Evolutionary conservation across 306 rosid genomes (phyloP), one percentile per base, ranked within the genome.

Genomic region (Medicago truncatula): DNA sequence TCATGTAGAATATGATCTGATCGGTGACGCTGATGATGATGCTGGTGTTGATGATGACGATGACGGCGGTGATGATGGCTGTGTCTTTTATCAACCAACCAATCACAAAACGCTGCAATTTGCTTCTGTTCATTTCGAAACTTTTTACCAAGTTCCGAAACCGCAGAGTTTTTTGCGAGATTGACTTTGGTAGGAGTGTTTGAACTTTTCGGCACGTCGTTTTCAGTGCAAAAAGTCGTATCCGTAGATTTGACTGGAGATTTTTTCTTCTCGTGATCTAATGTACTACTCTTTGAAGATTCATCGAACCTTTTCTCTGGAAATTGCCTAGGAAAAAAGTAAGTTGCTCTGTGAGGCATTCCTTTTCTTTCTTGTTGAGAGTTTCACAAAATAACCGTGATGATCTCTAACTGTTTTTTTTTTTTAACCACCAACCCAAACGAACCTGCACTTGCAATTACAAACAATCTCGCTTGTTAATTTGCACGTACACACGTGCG

Each of bases 341-440:
- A 96, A 72, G 99, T 96, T 3, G 97, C 91, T 67, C 89, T 89
- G 83, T 96, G 98, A 81, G 99, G 99, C 99, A 96, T 95, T 76
- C 71, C 70, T 82, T 78, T 73, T 92, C 73, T 78, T 75, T n/a
- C n/a, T n/a, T n/a, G 82, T 79, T 67, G 7, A 2, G 10, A 28
- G 34, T 28, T 41, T 72, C 72, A 68, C 84, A 39, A 31, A 39
- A 70, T 39, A 28, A 75, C 76, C 79, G 79, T 78, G 83, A 74
- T 67, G 3, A 40, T 13, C 61, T 74, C 75, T 20, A 73, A 71
- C 58, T 21, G 66, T 73, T 25, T 61, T 47, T 61, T 47, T 75
- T 28, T 50, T 47, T 61, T 47, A 60, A 34, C 83, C 86, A 41
- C 78, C 84, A 28, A 76, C 83, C 61, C 83, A 54, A 49, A 49